Evolutionary conservation across 2,329 filamentous ascomycete genomes (phyloP), one percentile per base, ranked within the genome.

Genomic region (Colletotrichum australisinense): DNA sequence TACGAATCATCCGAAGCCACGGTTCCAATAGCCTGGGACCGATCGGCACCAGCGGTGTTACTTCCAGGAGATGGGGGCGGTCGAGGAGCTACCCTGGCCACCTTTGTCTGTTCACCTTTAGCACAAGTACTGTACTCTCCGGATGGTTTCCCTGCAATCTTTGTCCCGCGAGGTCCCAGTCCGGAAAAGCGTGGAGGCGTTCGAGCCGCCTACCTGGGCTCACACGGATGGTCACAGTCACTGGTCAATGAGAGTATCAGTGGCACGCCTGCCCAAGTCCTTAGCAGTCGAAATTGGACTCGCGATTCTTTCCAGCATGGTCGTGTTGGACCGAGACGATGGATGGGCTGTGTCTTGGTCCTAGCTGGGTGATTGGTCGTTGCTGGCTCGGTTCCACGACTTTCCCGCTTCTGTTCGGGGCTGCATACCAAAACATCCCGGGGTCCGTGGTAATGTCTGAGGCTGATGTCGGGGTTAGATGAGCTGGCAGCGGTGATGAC

Each of bases 401-500:
- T 59, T 72, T 72, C n/a, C 70, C 67, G 30, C 67, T 60, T 73
- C 46, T 64, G 60, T 56, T 70, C 70, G 67, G 70, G 55, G 55
- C 28, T 60, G 56, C 55, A 65, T 70, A 73, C 70, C 60, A 65
- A 70, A 55, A 49, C 56, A 46, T 55, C 46, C 60, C 60, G 70
- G 67, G 67, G 52, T 65, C 70, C 60, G 70, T 60, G 46, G 26
- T 62, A 32, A 38, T 70, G 70, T 70, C 60, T 70, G 66, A 73
- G 67, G 70, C 60, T 73, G 70, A 73, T 56, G 67, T 70, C 55
- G 69, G 67, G 67, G 55, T 70, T 65, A 70, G 55, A 73, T 70
- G 70, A 70, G 60, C 35, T 70, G 67, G 59, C 67, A 55, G 59
- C 55, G 53, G 53, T 65, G 70, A 22, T 73, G 70, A 65, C 46